Evolutionary conservation across 495 filamentous ascomycete species (phyloP).

Genomic region (Neurospora pannonica): DNA sequence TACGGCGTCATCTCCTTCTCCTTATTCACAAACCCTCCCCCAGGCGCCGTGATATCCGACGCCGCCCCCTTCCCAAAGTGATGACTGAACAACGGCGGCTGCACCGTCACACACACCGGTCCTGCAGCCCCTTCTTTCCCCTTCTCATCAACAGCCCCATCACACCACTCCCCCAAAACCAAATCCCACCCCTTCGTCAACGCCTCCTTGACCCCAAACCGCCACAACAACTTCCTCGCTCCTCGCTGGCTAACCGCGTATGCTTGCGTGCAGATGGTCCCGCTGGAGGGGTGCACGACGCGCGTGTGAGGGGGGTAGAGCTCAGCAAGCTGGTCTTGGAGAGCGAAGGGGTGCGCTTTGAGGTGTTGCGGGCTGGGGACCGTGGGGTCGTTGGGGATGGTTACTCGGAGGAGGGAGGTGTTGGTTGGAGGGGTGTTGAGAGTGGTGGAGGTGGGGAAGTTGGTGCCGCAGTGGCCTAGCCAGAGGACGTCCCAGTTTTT

Average conservation of each 20-base stretch:
- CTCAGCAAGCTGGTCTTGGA: slow-evolving; percentile 27
- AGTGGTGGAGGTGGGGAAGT: slow-evolving; percentile 19
- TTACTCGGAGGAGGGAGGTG: slow-evolving; percentile 17
- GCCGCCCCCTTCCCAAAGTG: slow-evolving; percentile 27
- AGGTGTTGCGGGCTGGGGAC: slow-evolving; percentile 31
- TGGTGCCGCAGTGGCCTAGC: slow-evolving; percentile 41
- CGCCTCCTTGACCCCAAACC: slow-evolving; percentile 24
- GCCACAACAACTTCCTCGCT: slow-evolving; percentile 32
- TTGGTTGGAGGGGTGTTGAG: neutral
- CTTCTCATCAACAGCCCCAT: slow-evolving; percentile 15
- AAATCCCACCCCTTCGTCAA: slow-evolving; percentile 35
- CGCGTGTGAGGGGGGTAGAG: slow-evolving; percentile 34
- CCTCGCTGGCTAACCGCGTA: slow-evolving; percentile 38
- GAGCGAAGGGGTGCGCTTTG: slow-evolving; percentile 35
- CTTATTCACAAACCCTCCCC: slow-evolving; percentile 32
- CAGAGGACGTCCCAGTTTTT: slow-evolving; percentile 41
- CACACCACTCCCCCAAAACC: slow-evolving; percentile 38
- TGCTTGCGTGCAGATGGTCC: slow-evolving; percentile 35
- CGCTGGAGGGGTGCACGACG: slow-evolving; percentile 30
- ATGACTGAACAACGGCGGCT: slow-evolving; percentile 40
- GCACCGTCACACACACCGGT: slow-evolving; percentile 34
- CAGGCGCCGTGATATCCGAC: slow-evolving; percentile 35
- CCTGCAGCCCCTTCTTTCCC: neutral
- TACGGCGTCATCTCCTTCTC: slow-evolving; percentile 36
- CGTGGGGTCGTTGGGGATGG: slow-evolving; percentile 27